phyloP scores from a whole-genome alignment of 805 yeast species.

The Grigorovia transvaalensis region DNA sequence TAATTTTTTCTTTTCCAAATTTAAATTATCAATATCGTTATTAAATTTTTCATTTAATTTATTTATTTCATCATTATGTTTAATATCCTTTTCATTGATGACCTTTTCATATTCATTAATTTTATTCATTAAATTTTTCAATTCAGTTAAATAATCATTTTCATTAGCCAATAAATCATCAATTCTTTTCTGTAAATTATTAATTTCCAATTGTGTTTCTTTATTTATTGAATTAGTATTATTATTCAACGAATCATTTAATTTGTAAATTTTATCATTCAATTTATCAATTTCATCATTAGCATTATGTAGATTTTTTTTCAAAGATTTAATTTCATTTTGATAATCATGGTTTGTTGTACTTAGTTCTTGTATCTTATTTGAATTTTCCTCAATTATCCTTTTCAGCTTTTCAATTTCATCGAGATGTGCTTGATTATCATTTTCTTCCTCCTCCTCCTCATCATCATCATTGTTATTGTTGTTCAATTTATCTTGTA shows the following conservation, averaged over 20 bases:
- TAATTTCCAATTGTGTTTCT: not conserved
- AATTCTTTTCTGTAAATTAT: not conserved
- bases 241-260: not conserved
- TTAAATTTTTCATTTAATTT: not conserved
- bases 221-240: not conserved
- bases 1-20: not conserved
- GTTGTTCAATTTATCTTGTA: constrained; percentile 1
- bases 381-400: constrained; percentile 4
- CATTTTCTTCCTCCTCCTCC: not conserved
- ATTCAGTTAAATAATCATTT: not conserved
- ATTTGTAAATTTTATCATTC: not conserved
- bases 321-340: not conserved
- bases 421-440: constrained; percentile 1
- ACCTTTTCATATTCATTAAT: not conserved
- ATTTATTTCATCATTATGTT: not conserved
- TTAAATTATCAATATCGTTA: not conserved
- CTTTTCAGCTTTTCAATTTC: constrained; percentile 2
- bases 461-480: not conserved
- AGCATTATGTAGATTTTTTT: not conserved
- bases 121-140: not conserved
- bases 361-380: constrained; percentile 2
- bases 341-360: not conserved
- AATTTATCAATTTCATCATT: not conserved
- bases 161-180: not conserved
- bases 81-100: not conserved